Evolutionary conservation across 352 stramenopile species (phyloP).

Genomic region (Globisporangium paroecandrum): DNA sequence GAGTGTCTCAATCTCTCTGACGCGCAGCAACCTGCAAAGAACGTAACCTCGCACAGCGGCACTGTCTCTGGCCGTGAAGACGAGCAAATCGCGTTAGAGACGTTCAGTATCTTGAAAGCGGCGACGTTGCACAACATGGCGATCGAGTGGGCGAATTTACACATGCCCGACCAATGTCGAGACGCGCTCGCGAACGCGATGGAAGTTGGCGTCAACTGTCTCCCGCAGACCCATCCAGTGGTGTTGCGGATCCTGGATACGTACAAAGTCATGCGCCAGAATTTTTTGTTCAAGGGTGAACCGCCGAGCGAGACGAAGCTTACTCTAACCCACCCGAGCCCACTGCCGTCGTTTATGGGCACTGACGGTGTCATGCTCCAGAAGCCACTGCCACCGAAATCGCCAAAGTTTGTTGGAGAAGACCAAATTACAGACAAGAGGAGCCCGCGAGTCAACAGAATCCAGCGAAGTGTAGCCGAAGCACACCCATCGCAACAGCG

Average conservation of each 20-base stretch:
- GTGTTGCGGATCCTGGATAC: conserved; percentile 57
- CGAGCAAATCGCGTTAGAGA: conserved; percentile 27
- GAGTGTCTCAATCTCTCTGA: conserved; percentile 44
- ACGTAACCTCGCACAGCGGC: not conserved
- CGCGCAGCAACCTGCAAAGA: conserved; percentile 23
- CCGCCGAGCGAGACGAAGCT: not conserved
- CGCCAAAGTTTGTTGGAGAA: conserved; percentile 9
- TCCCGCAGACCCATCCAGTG: conserved; percentile 50
- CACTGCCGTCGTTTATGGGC: conserved; percentile 7
- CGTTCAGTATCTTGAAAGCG: conserved; percentile 46
- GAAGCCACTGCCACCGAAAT: conserved; percentile 23
- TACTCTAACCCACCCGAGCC: conserved; percentile 6
- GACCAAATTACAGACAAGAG: not conserved
- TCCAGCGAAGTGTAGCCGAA: conserved; percentile 5
- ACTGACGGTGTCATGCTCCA: conserved; percentile 16
- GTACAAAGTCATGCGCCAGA: conserved; percentile 68
- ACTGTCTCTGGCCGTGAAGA: not conserved
- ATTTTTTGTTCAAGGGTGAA: conserved; percentile 42
- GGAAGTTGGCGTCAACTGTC: conserved; percentile 51
- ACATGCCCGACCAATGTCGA: conserved; percentile 57
- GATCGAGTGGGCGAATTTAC: conserved; percentile 65
- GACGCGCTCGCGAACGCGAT: conserved; percentile 56
- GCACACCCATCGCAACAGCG: not conserved
- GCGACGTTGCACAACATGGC: conserved; percentile 70
- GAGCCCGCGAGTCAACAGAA: conserved; percentile 14